phyloP scores from a whole-genome alignment of 2,329 filamentous ascomycete species.

The Colletotrichum euphorbiae region DNA sequence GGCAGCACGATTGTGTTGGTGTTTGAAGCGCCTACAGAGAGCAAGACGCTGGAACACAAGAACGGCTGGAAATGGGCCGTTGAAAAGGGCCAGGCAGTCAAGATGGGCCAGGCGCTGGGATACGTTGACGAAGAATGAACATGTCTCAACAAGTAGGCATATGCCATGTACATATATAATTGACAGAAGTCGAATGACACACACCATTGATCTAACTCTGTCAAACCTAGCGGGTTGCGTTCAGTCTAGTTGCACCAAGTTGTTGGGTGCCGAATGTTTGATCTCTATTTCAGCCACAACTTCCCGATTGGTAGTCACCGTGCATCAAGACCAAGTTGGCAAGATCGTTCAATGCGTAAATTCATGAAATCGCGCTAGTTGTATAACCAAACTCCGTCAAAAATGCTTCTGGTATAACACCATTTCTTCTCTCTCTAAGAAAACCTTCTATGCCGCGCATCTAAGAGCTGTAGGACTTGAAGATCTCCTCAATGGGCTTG shows the following conservation, averaged over 20 bases:
- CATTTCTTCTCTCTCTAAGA: background rate
- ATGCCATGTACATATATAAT: constrained; percentile 24
- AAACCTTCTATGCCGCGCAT: background rate
- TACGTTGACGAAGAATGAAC: constrained; percentile 70
- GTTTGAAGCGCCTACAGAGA: constrained; percentile 81
- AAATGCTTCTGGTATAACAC: constrained; percentile 11
- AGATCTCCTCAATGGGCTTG: constrained; percentile 72
- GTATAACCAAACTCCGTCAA: constrained; percentile 24
- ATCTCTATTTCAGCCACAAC: constrained; percentile 20
- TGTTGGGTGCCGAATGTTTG: background rate
- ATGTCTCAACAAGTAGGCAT: background rate
- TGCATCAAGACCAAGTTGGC: background rate
- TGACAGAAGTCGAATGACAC: constrained; percentile 2
- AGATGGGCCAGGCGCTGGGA: constrained; percentile 89
- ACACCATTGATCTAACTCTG: background rate
- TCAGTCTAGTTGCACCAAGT: background rate
- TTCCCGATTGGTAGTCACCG: background rate
- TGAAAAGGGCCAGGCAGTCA: constrained; percentile 86
- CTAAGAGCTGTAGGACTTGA: constrained; percentile 72
- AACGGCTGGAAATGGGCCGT: constrained; percentile 88
- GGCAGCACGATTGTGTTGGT: constrained; percentile 96
- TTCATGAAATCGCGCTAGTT: constrained; percentile 26
- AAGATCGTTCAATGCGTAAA: constrained; percentile 34
- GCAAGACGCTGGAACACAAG: constrained; percentile 54
- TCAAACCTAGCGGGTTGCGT: background rate